phyloP scores from a whole-genome alignment of 2,329 filamentous ascomycete genomes.

The Herpotrichia juniperi region DNA sequence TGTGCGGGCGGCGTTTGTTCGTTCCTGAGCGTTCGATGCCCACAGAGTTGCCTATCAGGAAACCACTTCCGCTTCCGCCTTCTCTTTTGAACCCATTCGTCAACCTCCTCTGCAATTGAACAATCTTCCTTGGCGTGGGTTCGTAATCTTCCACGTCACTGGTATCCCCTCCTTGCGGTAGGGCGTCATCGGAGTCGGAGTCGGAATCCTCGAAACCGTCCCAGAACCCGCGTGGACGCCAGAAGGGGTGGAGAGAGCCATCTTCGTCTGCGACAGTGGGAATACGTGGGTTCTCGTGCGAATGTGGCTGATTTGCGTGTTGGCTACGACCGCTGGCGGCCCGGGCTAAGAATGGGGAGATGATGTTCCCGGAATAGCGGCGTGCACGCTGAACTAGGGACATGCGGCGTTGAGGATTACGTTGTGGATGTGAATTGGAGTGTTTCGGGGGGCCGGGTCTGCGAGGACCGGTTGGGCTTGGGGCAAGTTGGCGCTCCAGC shows the following conservation, averaged over 20 bases:
- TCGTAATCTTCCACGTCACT: constrained; percentile 43
- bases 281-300: constrained; percentile 24
- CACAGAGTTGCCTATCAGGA: constrained; percentile 61
- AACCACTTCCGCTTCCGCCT: constrained; percentile 47
- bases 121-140: constrained; percentile 22
- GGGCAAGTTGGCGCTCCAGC: constrained; percentile 48
- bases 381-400: constrained; percentile 52
- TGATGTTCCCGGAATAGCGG: constrained; percentile 53
- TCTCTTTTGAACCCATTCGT: constrained; percentile 48
- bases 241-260: constrained; percentile 63
- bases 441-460: constrained; percentile 29
- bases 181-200: constrained; percentile 41
- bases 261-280: constrained; percentile 47
- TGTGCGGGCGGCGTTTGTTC: constrained; percentile 35
- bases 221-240: constrained; percentile 69
- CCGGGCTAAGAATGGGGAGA: constrained; percentile 48
- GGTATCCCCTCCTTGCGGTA: constrained; percentile 55
- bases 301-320: constrained; percentile 24
- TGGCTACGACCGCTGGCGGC: constrained; percentile 33
- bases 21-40: constrained; percentile 57
- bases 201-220: constrained; percentile 58
- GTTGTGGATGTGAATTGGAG: constrained; percentile 40
- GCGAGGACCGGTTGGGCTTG: no score
- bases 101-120: constrained; percentile 32
- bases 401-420: constrained; percentile 46